Evolutionary conservation across 2,329 filamentous ascomycete genomes (phyloP).

Genomic region (Teratosphaeriaceae sp.): DNA sequence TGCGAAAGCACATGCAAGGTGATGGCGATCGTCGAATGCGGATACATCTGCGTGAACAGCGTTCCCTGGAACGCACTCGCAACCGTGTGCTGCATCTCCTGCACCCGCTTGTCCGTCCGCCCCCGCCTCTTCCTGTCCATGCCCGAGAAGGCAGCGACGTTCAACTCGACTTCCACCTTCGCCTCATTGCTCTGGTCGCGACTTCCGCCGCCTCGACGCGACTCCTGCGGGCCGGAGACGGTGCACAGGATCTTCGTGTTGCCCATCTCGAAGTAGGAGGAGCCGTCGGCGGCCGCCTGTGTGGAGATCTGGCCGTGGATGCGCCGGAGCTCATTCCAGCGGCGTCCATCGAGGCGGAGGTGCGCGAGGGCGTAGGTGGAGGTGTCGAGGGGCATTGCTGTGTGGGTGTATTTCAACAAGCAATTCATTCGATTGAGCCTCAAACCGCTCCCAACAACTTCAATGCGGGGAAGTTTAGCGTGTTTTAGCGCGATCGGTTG

Average conservation of each 20-base stretch:
- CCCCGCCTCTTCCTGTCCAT: constrained; percentile 74
- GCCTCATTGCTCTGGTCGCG: constrained; percentile 46
- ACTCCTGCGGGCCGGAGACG: constrained; percentile 77
- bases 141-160: constrained; percentile 79
- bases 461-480: too few species aligned
- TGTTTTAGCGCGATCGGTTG: too few species aligned
- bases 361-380: constrained; percentile 85
- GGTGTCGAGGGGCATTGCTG: constrained; percentile 86
- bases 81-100: constrained; percentile 58
- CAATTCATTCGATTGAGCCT: too few species aligned
- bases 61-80: constrained; percentile 68
- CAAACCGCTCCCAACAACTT: too few species aligned
- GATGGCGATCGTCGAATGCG: constrained; percentile 76
- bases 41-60: constrained; percentile 81
- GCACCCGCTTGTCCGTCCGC: constrained; percentile 66
- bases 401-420: constrained; percentile 2
- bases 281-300: constrained; percentile 87
- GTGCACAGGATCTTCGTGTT: constrained; percentile 97
- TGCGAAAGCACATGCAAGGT: constrained; percentile 81
- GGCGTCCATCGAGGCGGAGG: constrained; percentile 60
- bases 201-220: constrained; percentile 38
- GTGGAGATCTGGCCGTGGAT: constrained; percentile 85
- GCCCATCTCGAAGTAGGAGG: constrained; percentile 90
- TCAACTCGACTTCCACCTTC: constrained; percentile 72
- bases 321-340: constrained; percentile 94